A percentile compares a stretch with the other conserved stretches of the same genome.
Evolutionary conservation across 2,329 filamentous ascomycete genomes (phyloP).

Genomic region (Pyrenochaeta sp.): DNA sequence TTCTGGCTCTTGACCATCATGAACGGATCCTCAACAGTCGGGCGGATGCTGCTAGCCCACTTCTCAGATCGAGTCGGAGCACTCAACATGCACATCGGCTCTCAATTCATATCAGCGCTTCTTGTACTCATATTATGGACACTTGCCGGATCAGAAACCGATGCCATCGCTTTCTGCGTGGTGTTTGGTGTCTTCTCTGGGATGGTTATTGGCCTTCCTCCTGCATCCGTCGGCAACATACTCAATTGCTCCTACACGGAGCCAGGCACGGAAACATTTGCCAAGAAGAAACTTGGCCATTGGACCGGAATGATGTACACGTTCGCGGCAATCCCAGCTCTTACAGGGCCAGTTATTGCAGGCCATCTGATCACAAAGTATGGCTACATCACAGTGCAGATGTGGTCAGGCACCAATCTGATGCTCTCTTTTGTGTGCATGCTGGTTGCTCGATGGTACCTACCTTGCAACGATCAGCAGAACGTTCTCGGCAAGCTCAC

Average conservation of each 20-base stretch:
- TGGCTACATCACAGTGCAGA: conserved; percentile 56
- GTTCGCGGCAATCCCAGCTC: conserved; percentile 53
- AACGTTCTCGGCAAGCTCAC: conserved; percentile 25
- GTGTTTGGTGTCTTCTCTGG: conserved; percentile 60
- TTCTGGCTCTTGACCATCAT: conserved; percentile 61
- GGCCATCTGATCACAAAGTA: conserved; percentile 56
- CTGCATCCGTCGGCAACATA: conserved; percentile 59
- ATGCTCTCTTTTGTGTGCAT: conserved; percentile 54
- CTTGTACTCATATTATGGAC: conserved; percentile 57
- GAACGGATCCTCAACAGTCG: conserved; percentile 59
- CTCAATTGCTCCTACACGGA: conserved; percentile 47
- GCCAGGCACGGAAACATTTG: conserved; percentile 32
- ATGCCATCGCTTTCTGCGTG: conserved; percentile 58
- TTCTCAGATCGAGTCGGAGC: conserved; percentile 57
- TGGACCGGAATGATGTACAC: conserved; percentile 65
- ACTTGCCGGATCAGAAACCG: conserved; percentile 45
- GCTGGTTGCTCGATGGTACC: conserved; percentile 41
- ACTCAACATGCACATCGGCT: conserved; percentile 55
- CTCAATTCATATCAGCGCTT: conserved; percentile 53
- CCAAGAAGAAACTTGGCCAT: conserved; percentile 56
- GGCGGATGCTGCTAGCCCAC: conserved; percentile 55
- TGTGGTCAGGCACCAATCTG: conserved; percentile 57
- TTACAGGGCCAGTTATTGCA: conserved; percentile 58
- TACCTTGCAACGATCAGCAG: conserved; percentile 41
- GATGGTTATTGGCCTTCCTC: conserved; percentile 60